Percentiles rank a stretch among this genome's conserved stretches.
Evolutionary conservation across 306 rosid genomes (phyloP).

Genomic region (Medicago ruthenica): DNA sequence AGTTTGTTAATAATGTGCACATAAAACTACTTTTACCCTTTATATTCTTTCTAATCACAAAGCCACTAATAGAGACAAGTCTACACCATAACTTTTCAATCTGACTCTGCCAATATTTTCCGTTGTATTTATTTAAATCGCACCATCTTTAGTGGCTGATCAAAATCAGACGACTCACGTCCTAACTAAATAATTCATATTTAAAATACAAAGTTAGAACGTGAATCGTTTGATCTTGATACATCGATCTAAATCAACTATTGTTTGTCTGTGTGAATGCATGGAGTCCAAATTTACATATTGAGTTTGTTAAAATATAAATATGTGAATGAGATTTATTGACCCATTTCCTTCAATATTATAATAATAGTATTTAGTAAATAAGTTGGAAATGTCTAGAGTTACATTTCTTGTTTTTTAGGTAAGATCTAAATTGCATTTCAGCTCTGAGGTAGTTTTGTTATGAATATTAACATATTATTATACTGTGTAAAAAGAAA

Average conservation of each 20-base stretch:
- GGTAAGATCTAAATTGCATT: too few relatives aligned
- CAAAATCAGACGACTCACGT: neutral
- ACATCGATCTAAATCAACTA: neutral
- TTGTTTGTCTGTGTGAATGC: too few relatives aligned
- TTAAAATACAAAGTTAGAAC: neutral
- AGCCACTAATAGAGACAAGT: constrained; percentile 37
- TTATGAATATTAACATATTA: too few relatives aligned
- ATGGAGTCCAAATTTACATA: too few relatives aligned
- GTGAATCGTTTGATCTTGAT: neutral
- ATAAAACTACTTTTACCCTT: constrained; percentile 35
- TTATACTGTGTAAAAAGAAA: too few relatives aligned
- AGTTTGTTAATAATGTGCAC: constrained; percentile 36
- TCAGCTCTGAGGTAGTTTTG: too few relatives aligned
- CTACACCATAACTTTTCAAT: constrained; percentile 26
- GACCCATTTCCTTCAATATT: constrained; percentile 6
- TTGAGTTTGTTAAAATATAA: too few relatives aligned
- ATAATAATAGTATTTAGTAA: neutral
- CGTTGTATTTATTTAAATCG: neutral
- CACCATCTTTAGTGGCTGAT: too few relatives aligned
- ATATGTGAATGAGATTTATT: constrained; percentile 8
- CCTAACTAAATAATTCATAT: neutral
- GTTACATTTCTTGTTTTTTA: too few relatives aligned
- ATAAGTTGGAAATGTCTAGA: too few relatives aligned
- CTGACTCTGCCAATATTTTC: constrained; percentile 34
- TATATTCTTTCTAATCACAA: constrained; percentile 25